Percentiles rank a stretch among this genome's conserved stretches.
These are phyloP conservation scores for Colletotrichum paranaense DNA, from an alignment of 2,329 filamentous ascomycete genomes.

Conservation along the genomic window DNA sequence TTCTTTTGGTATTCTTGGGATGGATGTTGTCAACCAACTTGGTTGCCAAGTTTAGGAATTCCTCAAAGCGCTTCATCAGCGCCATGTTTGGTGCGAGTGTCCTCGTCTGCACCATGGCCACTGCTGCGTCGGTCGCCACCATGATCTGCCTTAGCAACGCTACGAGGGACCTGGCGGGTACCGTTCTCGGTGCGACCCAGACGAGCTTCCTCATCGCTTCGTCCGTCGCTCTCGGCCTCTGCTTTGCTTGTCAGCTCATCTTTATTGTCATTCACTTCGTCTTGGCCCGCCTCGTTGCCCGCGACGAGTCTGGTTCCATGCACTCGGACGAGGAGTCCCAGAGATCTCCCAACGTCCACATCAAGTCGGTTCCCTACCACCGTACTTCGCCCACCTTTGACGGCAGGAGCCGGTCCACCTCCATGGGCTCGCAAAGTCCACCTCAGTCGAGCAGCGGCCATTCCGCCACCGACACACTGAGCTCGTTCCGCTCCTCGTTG, in stretches of 20 bases:
- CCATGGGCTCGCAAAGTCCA: conserved; percentile 52
- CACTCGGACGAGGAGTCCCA: conserved; percentile 47
- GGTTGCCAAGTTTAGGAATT: conserved; percentile 35
- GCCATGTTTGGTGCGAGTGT: conserved; percentile 52
- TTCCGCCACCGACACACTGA: conserved; percentile 58
- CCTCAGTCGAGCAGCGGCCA: conserved; percentile 58
- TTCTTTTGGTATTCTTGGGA: conserved; percentile 49
- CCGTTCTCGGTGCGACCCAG: conserved; percentile 46
- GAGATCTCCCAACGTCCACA: conserved; percentile 46
- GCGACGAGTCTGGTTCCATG: conserved; percentile 42
- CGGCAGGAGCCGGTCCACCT: conserved; percentile 39
- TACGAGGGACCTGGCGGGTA: conserved; percentile 41
- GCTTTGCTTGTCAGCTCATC: conserved; percentile 59
- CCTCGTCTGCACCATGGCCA: conserved; percentile 55
- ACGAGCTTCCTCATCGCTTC: conserved; percentile 55
- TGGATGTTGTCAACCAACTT: conserved; percentile 47
- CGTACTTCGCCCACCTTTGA: conserved; percentile 49
- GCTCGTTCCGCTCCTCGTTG: conserved; percentile 60
- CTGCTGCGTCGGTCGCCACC: conserved; percentile 56
- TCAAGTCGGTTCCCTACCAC: conserved; percentile 66
- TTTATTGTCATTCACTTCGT: conserved; percentile 61
- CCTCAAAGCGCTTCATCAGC: conserved; percentile 41
- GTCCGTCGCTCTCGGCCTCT: conserved; percentile 56
- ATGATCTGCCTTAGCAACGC: conserved; percentile 54
- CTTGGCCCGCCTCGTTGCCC: conserved; percentile 45